Base-by-base conservation (phyloP, 2,329 filamentous ascomycete species). In the Orbilia javanica region DNA sequence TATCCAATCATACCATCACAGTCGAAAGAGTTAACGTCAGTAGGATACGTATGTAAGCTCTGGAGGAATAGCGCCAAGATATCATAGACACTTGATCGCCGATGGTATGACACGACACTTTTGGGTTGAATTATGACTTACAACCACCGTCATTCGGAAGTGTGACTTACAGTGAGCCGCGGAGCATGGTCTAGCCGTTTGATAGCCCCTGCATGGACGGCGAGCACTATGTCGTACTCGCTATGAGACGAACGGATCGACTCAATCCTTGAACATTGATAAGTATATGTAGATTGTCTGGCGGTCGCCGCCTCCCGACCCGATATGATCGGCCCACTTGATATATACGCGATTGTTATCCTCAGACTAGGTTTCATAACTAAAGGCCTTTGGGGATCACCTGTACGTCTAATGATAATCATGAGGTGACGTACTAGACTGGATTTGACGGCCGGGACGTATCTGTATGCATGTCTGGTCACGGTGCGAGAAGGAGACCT, bases 231-330 rank as follows among this genome's bases (percentile, higher is more conserved):
- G 42, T 29, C n/a, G 22, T 42, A 18, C 53, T 70, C 67, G 67
- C 67, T 70, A 70, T 39, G 67, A 63, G 39, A 44, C 1, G n/a
- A n/a, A n/a, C n/a, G 8, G 65, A 69, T 57, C 52, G 10, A 36
- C 64, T 15, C 20, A 7, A 20, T 44, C 6, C 25, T 22, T 57
- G 42, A 20, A 10, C 46, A 8, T 39, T 63, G 8, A 1, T 46
- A 4, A n/a, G 11, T 2, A 25, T 36, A 15, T 25, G n/a, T 15
- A 46, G 25, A 3, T 11, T 18, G 3, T n/a, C 39, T 60, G 34
- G 55, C 25, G 4, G 34, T 64, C 60, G 60, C 60, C 60, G 25
- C 34, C 25, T 48, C 60, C 60, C 60, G 42, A 34, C 15, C 60
- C 18, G 60, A 11, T 15, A 20, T 20, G 42, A 18, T 7, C 13